Evolutionary conservation across 2,329 filamentous ascomycete genomes (phyloP).

Genomic region (Chalaropsis thielavioides): DNA sequence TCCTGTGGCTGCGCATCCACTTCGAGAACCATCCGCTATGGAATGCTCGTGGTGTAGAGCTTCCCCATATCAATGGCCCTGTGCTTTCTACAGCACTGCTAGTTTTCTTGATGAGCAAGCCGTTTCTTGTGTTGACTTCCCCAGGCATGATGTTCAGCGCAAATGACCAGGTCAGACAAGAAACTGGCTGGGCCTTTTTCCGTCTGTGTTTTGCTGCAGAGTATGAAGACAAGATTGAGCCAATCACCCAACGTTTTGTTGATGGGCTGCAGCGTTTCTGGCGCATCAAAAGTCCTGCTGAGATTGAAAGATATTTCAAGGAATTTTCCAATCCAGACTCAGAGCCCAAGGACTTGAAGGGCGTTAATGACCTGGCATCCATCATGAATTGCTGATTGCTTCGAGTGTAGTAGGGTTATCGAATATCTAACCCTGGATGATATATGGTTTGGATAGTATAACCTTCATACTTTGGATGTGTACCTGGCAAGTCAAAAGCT

Average conservation of each 20-base stretch:
- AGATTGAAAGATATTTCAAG: conserved; percentile 48
- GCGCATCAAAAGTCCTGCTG: conserved; percentile 51
- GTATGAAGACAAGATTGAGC: conserved; percentile 51
- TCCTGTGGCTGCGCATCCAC: conserved; percentile 64
- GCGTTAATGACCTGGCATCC: conserved; percentile 23
- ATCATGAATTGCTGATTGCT: conserved; percentile 23
- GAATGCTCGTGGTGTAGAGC: conserved; percentile 23
- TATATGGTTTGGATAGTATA: too few relatives aligned
- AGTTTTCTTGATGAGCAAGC: conserved; percentile 54
- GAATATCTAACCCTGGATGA: too few relatives aligned
- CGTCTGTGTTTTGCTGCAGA: conserved; percentile 78
- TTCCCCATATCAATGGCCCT: conserved; percentile 36
- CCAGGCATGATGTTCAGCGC: conserved; percentile 64
- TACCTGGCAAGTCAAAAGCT: background rate
- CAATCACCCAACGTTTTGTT: conserved; percentile 48
- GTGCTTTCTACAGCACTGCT: conserved; percentile 52
- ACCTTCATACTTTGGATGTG: background rate
- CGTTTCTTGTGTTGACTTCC: conserved; percentile 53
- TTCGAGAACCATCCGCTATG: conserved; percentile 61
- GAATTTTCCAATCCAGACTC: conserved; percentile 21
- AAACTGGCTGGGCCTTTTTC: conserved; percentile 55
- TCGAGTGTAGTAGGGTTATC: background rate
- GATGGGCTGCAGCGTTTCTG: conserved; percentile 62
- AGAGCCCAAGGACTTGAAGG: conserved; percentile 21
- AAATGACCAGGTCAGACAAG: conserved; percentile 40